Evolutionary conservation across 2,329 filamentous ascomycete species (phyloP), one percentile per base, ranked within the genome.

Genomic region (Diaporthe humulicola): DNA sequence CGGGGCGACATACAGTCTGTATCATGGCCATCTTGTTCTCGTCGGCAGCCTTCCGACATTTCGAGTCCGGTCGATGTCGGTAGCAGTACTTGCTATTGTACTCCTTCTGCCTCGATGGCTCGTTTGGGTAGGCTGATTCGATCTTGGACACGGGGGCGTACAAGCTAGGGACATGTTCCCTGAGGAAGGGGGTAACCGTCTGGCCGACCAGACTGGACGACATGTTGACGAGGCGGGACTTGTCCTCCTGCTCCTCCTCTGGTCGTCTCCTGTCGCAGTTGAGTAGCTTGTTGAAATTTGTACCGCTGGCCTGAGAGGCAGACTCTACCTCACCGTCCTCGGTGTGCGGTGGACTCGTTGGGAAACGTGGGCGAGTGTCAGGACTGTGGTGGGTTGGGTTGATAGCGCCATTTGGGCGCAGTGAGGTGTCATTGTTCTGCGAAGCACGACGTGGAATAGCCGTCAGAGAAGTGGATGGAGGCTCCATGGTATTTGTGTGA

Each of bases 1-100:
- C 58, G 60, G 69, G 30, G 38, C 64, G 54, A 87, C 92, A 77
- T 89, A 96, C 94, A 80, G 92, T 93, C 83, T 99, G 97, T 77
- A 99, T 90, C 82, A 96, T 93, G 79, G 96, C 95, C 97, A 99
- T 99, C 77, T 97, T 97, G 61, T 93, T 93, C 85, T 98, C 97
- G 85, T 98, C 96, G 74, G 95, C 96, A 77, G 97, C 95, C 76
- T 95, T 92, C 76, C 96, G 90, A 85, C 97, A 99, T 85, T 98
- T 98, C 71, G 96, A 92, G 83, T 98, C 97, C 2, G 97, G 97
- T 71, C 94, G 90, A 84, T 99, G 97, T 73, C 97, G 93, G 84
- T 99, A 99, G 86, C 97, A 99, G 86, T 94, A 98, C 83, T 94
- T 97, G 79, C 95, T 97, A 82, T 96, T 98, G 72, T 71, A 74